Conservation (phyloP, 2,329 filamentous ascomycete genomes). For the Scedosporium apiospermum region DNA sequence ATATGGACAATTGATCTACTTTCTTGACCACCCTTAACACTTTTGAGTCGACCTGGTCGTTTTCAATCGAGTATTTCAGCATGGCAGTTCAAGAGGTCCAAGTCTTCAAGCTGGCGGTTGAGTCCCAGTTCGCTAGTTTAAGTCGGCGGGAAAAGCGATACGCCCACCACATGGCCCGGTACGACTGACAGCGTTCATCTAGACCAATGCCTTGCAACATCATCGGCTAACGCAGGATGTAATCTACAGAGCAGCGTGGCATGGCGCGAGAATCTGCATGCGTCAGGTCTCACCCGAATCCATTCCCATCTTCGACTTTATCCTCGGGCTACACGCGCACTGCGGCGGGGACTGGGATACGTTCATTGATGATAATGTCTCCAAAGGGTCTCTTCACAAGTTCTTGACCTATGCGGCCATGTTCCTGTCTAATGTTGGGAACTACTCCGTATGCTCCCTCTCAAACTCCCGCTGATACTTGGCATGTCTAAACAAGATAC, state of each 20-base stretch:
- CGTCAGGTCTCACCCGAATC: slow-evolving; percentile 52
- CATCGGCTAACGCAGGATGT: slow-evolving; percentile 2
- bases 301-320: slow-evolving; percentile 47
- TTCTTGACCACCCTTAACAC: too few species aligned
- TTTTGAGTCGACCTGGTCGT: too few species aligned
- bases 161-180: slow-evolving; percentile 46
- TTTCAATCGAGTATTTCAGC: too few species aligned
- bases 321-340: slow-evolving; percentile 39
- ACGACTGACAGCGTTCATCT: not conserved
- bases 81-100: slow-evolving; percentile 2
- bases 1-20: too few species aligned
- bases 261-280: slow-evolving; percentile 44
- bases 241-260: slow-evolving; percentile 38
- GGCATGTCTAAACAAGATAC: too few species aligned
- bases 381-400: slow-evolving; percentile 30
- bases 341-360: slow-evolving; percentile 42
- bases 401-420: slow-evolving; percentile 48
- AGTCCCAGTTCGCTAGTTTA: slow-evolving; percentile 41
- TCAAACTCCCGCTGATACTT: not conserved
- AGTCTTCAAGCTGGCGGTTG: slow-evolving; percentile 10
- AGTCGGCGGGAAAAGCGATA: slow-evolving; percentile 50
- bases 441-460: slow-evolving; percentile 38
- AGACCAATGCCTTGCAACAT: not conserved
- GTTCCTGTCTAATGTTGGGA: slow-evolving; percentile 50
- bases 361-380: slow-evolving; percentile 30